A percentile compares a stretch with the other conserved stretches of the same genome.
These are phyloP conservation scores for Casuarina equisetifolia DNA, from an alignment of 306 rosid species.

Conservation along the genomic window DNA sequence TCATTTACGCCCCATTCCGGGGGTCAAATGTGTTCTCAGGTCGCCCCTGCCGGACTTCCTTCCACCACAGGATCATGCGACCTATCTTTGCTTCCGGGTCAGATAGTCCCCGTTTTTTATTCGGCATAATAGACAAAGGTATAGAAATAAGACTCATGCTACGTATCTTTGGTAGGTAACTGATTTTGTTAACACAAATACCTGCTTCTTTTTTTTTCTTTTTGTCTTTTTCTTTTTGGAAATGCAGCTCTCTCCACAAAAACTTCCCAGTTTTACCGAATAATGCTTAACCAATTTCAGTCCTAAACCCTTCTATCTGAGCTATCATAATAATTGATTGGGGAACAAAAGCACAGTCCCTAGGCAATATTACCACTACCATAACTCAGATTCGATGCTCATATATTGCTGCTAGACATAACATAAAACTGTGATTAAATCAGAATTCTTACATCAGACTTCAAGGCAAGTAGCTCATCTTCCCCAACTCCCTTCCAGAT, in stretches of 20 bases:
- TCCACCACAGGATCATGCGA: slow-evolving; percentile 15
- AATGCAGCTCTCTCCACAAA: no score
- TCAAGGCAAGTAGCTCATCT: slow-evolving; percentile 57
- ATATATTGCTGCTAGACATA: not conserved
- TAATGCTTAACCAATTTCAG: no score
- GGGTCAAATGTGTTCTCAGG: slow-evolving; percentile 44
- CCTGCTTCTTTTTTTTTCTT: no score
- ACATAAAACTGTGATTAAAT: slow-evolving; percentile 28
- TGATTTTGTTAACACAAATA: not conserved
- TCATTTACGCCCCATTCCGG: not conserved
- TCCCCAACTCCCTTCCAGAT: slow-evolving; percentile 57
- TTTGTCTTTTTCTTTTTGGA: no score
- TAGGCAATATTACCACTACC: not conserved
- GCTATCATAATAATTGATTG: not conserved
- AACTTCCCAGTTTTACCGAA: no score
- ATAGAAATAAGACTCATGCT: not conserved
- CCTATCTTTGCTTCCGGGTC: not conserved
- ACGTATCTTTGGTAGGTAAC: no score
- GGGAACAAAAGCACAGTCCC: not conserved
- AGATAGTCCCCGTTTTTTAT: no score
- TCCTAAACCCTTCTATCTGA: no score
- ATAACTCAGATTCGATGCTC: not conserved
- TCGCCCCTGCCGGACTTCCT: slow-evolving; percentile 71
- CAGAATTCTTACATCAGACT: slow-evolving; percentile 61
- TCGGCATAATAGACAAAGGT: not conserved